Percentiles rank a stretch among this genome's conserved stretches.
phyloP scores from a whole-genome alignment of 2,329 filamentous ascomycete genomes.

The Atkinsonella texensis region DNA sequence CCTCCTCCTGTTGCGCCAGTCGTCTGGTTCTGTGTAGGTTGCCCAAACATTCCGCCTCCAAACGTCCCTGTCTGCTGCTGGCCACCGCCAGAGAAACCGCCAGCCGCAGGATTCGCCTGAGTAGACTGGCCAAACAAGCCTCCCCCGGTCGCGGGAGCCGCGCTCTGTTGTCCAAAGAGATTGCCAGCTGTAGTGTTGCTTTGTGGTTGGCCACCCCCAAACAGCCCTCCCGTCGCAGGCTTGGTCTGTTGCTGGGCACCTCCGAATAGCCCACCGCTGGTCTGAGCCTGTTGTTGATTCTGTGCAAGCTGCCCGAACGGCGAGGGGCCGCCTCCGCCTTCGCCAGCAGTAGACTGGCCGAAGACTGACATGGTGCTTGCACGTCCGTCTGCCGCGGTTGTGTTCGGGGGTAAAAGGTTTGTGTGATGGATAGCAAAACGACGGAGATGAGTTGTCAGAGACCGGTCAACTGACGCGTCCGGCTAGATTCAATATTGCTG shows the following conservation, averaged over 20 bases:
- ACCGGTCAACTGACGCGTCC: not conserved
- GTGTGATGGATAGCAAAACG: no score
- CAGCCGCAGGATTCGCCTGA: constrained; percentile 10
- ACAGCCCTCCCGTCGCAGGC: constrained; percentile 5
- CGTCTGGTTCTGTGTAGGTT: constrained; percentile 3
- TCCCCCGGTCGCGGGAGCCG: constrained; percentile 5
- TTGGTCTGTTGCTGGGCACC: constrained; percentile 4
- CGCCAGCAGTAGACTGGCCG: constrained; percentile 16
- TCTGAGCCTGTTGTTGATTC: constrained; percentile 6
- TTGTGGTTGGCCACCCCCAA: constrained; percentile 4
- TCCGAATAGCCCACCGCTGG: constrained; percentile 8
- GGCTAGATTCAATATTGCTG: not conserved
- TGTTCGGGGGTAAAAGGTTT: not conserved
- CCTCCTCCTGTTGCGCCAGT: constrained; percentile 6
- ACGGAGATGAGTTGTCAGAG: not conserved
- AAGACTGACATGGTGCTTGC: constrained; percentile 22
- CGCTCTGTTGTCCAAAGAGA: constrained; percentile 6
- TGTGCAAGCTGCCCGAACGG: constrained; percentile 17
- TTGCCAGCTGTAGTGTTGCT: not conserved
- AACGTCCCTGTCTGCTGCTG: constrained; percentile 11
- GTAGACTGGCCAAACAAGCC: constrained; percentile 13
- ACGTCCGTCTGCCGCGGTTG: not conserved
- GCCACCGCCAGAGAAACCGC: constrained; percentile 8
- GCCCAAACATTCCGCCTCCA: constrained; percentile 8
- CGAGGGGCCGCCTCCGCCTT: constrained; percentile 9